phyloP scores from a whole-genome alignment of 2,329 filamentous ascomycete genomes.

The Aspergillus transmontanensis region DNA sequence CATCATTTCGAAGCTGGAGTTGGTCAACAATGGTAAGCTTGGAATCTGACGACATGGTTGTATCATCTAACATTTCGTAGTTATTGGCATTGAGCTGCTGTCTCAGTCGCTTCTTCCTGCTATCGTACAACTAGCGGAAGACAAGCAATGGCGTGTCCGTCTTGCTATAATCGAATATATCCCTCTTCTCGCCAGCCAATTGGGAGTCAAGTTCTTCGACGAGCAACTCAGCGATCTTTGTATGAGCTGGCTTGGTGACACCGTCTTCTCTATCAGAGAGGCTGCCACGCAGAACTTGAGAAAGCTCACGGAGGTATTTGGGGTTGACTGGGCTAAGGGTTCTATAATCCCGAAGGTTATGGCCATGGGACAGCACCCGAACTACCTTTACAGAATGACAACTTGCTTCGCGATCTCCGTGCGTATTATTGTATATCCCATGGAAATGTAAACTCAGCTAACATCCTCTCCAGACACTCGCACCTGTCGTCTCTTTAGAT shows the following conservation, averaged over 20 bases:
- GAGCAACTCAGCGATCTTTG: slow-evolving; percentile 94
- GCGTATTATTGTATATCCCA: slow-evolving; percentile 47
- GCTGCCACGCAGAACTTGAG: slow-evolving; percentile 96
- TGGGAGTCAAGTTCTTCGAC: slow-evolving; percentile 97
- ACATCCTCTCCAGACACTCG: slow-evolving; percentile 70
- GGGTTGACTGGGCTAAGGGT: slow-evolving; percentile 94
- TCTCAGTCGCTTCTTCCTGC: slow-evolving; percentile 95
- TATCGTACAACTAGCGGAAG: slow-evolving; percentile 95
- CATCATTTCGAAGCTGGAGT: slow-evolving; percentile 99
- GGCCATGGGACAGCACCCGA: slow-evolving; percentile 96
- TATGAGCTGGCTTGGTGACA: slow-evolving; percentile 98
- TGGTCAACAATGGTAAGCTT: slow-evolving; percentile 84
- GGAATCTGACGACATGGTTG: not conserved
- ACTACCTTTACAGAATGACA: slow-evolving; percentile 99
- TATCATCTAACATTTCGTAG: slow-evolving; percentile 47
- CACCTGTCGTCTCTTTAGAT: slow-evolving; percentile 87
- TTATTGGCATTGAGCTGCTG: slow-evolving; percentile 95
- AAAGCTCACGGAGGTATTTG: slow-evolving; percentile 98
- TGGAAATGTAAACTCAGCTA: slow-evolving; percentile 22
- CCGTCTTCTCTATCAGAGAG: slow-evolving; percentile 97
- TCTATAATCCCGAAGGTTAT: slow-evolving; percentile 98
- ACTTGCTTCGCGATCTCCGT: slow-evolving; percentile 99
- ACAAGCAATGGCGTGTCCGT: slow-evolving; percentile 98
- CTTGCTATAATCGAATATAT: slow-evolving; percentile 99
- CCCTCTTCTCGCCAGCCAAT: slow-evolving; percentile 88